phyloP scores from a whole-genome alignment of 2,329 filamentous ascomycete species.

The Microdochium bolleyi region DNA sequence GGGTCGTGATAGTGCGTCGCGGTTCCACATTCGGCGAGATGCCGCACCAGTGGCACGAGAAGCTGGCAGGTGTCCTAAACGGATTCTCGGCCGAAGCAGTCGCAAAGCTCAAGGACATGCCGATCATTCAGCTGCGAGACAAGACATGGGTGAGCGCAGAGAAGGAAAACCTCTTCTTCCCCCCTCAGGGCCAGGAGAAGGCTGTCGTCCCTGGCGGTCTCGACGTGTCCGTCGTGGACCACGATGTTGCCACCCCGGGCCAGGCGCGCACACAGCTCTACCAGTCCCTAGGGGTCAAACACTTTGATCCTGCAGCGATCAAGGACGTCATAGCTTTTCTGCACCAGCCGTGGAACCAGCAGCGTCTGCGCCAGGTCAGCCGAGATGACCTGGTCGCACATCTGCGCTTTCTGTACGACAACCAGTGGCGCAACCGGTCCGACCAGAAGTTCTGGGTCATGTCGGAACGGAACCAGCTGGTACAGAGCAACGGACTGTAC shows the following conservation, averaged over 20 bases:
- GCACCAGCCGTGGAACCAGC: not conserved
- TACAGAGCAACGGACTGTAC: not conserved
- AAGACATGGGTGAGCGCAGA: not conserved
- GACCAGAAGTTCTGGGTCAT: not conserved
- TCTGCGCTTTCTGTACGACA: not conserved
- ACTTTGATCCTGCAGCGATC: not conserved
- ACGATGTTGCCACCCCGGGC: not conserved
- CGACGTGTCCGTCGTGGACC: not conserved
- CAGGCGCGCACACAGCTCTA: not conserved
- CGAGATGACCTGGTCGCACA: not conserved
- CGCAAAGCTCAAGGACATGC: not conserved
- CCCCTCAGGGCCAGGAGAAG: not conserved
- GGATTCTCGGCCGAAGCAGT: not conserved
- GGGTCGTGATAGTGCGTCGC: not conserved
- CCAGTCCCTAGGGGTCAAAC: not conserved
- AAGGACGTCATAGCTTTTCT: not conserved
- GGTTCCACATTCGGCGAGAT: not conserved
- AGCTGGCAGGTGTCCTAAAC: not conserved
- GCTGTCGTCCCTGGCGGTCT: not conserved
- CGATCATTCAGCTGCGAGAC: not conserved
- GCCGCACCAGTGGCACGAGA: not conserved
- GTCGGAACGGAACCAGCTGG: not conserved
- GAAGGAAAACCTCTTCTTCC: not conserved
- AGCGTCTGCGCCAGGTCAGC: not conserved
- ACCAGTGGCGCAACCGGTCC: not conserved